A percentile compares a stretch with the other conserved stretches of the same genome.
These are phyloP conservation scores for Neonectria hederae DNA, from an alignment of 2,329 filamentous ascomycete genomes.

Conservation along the genomic window DNA sequence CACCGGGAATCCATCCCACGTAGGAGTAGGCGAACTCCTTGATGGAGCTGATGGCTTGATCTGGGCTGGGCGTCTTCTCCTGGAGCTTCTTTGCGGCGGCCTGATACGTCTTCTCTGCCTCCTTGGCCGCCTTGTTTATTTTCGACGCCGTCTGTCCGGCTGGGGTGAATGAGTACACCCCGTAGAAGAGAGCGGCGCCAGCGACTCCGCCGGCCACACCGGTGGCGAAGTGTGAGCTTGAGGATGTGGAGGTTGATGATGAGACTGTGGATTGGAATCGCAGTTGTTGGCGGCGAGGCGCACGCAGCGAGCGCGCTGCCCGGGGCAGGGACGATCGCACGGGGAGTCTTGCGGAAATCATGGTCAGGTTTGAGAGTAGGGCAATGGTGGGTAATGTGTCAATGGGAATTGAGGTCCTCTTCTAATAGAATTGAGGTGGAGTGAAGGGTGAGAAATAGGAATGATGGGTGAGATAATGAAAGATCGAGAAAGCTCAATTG, in stretches of 20 bases:
- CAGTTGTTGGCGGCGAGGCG: constrained; percentile 41
- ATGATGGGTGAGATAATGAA: not conserved
- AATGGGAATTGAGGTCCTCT: not conserved
- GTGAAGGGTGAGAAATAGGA: not conserved
- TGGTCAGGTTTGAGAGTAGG: constrained; percentile 21
- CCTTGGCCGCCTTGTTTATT: constrained; percentile 59
- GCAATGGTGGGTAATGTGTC: constrained; percentile 9
- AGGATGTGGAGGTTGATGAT: constrained; percentile 44
- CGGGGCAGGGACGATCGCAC: constrained; percentile 41
- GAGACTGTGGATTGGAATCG: constrained; percentile 56
- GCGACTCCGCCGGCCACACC: constrained; percentile 57
- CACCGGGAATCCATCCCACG: constrained; percentile 76
- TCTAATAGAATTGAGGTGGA: not conserved
- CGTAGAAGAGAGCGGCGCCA: constrained; percentile 55
- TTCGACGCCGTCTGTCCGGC: constrained; percentile 52
- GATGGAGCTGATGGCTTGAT: constrained; percentile 73
- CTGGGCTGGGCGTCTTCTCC: constrained; percentile 69
- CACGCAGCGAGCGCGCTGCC: constrained; percentile 40
- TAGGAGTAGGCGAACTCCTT: constrained; percentile 74
- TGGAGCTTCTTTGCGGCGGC: constrained; percentile 68
- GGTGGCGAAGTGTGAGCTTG: constrained; percentile 49
- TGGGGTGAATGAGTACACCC: constrained; percentile 55
- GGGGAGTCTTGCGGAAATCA: constrained; percentile 46
- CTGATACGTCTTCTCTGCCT: constrained; percentile 69
- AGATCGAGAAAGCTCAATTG: not conserved